Conservation (phyloP, 768 basidiomycete species). For the Amanita inopinata region DNA sequence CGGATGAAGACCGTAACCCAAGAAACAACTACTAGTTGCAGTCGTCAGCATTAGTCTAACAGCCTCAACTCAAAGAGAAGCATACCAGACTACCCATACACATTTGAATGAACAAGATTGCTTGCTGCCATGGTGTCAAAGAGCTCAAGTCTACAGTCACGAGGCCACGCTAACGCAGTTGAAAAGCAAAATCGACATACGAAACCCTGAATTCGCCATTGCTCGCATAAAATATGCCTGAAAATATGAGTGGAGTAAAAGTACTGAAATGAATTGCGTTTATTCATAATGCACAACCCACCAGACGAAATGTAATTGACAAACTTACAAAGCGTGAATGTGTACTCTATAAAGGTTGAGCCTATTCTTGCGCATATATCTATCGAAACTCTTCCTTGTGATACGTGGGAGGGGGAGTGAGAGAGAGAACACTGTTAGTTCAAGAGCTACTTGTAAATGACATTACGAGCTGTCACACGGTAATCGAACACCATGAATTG, state of each 20-base stretch:
- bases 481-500: too few species aligned
- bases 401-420: too few species aligned
- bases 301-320: slow-evolving; percentile 1
- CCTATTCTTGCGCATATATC: slow-evolving; percentile 28
- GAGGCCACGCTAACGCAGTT: slow-evolving; percentile 68
- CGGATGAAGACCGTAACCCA: slow-evolving; percentile 79
- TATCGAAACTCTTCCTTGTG: too few species aligned
- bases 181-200: slow-evolving; percentile 71
- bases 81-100: slow-evolving; percentile 64
- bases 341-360: slow-evolving; percentile 66
- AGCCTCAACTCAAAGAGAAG: too few species aligned
- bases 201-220: slow-evolving; percentile 64
- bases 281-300: too few species aligned
- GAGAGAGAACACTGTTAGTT: too few species aligned
- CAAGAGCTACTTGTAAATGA: too few species aligned
- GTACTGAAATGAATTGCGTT: slow-evolving; percentile 41
- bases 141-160: slow-evolving; percentile 59
- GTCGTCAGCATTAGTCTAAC: too few species aligned
- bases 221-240: slow-evolving; percentile 73
- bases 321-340: slow-evolving; percentile 48
- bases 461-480: too few species aligned
- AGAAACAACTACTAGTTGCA: slow-evolving; percentile 62
- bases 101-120: slow-evolving; percentile 70
- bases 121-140: slow-evolving; percentile 63
- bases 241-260: slow-evolving; percentile 70